phyloP scores from a whole-genome alignment of 2,329 filamentous ascomycete species.

The Aureobasidium melanogenum region DNA sequence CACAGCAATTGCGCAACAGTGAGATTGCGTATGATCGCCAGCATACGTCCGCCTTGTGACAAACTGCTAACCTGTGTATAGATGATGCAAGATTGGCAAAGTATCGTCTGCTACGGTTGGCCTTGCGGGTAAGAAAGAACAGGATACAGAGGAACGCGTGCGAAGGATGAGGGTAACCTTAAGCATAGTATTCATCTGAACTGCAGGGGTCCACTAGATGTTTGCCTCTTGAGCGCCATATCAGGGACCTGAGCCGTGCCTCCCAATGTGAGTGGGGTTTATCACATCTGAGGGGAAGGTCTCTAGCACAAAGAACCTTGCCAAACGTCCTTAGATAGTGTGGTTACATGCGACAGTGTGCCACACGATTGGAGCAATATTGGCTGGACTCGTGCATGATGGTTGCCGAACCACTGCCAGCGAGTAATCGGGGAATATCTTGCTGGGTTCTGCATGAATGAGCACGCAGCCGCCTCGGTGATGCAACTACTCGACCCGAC shows the following conservation, averaged over 20 bases:
- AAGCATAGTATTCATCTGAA: neutral
- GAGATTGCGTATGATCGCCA: neutral
- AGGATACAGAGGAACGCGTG: neutral
- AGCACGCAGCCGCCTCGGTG: neutral
- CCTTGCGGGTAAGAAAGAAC: neutral
- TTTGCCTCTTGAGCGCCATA: constrained; percentile 4
- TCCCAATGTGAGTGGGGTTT: neutral
- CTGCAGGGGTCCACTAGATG: neutral
- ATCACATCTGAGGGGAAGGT: constrained; percentile 3
- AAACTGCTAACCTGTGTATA: neutral
- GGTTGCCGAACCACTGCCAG: constrained; percentile 2
- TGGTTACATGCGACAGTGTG: constrained; percentile 4
- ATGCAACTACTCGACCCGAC: neutral
- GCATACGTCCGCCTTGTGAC: neutral
- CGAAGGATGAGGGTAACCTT: neutral
- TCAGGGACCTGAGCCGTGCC: neutral
- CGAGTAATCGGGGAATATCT: neutral
- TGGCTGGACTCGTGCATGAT: constrained; percentile 8
- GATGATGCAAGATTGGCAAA: neutral
- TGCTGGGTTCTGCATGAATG: neutral
- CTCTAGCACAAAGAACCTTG: neutral
- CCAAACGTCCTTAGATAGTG: neutral
- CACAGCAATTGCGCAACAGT: constrained; percentile 1
- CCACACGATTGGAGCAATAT: constrained; percentile 2
- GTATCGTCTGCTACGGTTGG: neutral